Percentiles rank a stretch among this genome's conserved stretches.
These are phyloP conservation scores for Malbranchea cinnamomea DNA, from an alignment of 2,329 filamentous ascomycete species.

Conservation along the genomic window DNA sequence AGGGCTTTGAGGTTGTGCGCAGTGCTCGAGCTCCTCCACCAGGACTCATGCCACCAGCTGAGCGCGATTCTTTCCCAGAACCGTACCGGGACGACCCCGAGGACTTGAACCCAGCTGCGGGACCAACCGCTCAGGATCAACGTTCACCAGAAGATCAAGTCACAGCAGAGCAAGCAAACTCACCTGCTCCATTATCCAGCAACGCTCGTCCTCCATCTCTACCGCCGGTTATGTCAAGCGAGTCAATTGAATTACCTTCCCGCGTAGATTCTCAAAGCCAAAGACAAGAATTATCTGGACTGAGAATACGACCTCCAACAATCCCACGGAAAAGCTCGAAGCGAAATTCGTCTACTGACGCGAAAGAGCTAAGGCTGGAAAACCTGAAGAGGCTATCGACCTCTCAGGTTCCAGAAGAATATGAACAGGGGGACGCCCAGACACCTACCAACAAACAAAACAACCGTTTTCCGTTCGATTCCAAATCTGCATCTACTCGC, in stretches of 20 bases:
- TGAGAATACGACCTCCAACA: slow-evolving; percentile 33
- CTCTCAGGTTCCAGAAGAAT: too few relatives aligned
- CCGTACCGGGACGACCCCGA: slow-evolving; percentile 44
- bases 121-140: slow-evolving; percentile 10
- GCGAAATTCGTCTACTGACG: slow-evolving; percentile 22
- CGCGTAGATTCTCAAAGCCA: slow-evolving; percentile 46
- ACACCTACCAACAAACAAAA: slow-evolving; percentile 3
- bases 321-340: slow-evolving; percentile 63
- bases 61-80: slow-evolving; percentile 46
- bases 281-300: slow-evolving; percentile 24
- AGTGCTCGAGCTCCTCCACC: slow-evolving; percentile 74
- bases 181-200: neutral
- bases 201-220: slow-evolving; percentile 37
- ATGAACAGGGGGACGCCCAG: slow-evolving; percentile 2
- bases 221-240: slow-evolving; percentile 44
- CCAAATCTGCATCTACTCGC: slow-evolving; percentile 21
- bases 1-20: slow-evolving; percentile 92
- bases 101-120: slow-evolving; percentile 11
- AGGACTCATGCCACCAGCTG: slow-evolving; percentile 39
- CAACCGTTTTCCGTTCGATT: slow-evolving; percentile 28
- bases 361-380: slow-evolving; percentile 10
- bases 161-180: slow-evolving; percentile 22
- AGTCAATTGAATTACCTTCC: slow-evolving; percentile 48
- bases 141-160: slow-evolving; percentile 6
- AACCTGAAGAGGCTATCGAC: too few relatives aligned